Conservation (phyloP, 441 rosid genomes). For the Populus tomentosa region DNA sequence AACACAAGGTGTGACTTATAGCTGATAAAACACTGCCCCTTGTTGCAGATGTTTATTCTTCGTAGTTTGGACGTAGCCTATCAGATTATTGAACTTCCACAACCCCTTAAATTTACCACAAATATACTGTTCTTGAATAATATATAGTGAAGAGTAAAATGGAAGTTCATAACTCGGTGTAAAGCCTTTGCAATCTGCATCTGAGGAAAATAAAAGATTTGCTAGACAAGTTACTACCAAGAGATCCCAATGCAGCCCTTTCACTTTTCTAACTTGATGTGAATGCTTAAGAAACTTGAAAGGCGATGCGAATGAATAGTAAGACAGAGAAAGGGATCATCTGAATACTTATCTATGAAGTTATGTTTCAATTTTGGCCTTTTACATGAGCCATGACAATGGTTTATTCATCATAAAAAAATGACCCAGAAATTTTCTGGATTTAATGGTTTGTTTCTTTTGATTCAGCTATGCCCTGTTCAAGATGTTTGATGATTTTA, state of each 20-base stretch:
- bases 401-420: background rate
- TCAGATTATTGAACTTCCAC: background rate
- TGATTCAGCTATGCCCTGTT: conserved; percentile 77
- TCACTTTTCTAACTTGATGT: background rate
- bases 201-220: background rate
- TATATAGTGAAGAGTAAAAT: background rate
- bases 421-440: background rate
- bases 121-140: background rate
- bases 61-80: background rate
- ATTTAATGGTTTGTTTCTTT: conserved; percentile 14
- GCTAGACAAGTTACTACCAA: background rate
- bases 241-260: background rate
- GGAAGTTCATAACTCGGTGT: background rate
- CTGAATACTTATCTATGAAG: background rate
- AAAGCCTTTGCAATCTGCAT: background rate
- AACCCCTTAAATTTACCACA: background rate
- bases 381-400: background rate
- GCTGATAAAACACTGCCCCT: background rate
- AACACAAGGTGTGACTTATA: background rate
- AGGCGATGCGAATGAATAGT: background rate
- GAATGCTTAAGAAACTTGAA: background rate
- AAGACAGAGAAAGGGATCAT: background rate
- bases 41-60: background rate
- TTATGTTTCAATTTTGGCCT: background rate
- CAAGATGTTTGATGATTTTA: conserved; percentile 80